Conservation (phyloP, 371 early-diverging fungal genomes). For the Mucor velutinosus region DNA sequence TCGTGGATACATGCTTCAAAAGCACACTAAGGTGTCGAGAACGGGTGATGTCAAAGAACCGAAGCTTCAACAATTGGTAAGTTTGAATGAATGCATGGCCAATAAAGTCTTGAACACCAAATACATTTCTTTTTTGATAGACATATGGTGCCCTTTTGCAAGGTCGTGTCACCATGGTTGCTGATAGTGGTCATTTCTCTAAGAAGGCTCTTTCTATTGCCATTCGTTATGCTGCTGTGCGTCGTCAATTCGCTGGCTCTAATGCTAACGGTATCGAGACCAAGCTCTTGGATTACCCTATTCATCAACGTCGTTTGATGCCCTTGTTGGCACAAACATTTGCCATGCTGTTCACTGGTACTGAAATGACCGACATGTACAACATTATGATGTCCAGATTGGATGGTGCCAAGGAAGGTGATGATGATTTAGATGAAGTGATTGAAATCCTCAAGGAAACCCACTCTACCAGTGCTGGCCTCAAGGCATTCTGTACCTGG, state of each 20-base stretch:
- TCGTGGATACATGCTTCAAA: conserved; percentile 85
- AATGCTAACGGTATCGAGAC: conserved; percentile 62
- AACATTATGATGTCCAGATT: conserved; percentile 75
- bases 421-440: conserved; percentile 66
- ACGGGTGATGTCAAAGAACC: conserved; percentile 74
- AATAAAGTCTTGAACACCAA: background rate
- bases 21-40: conserved; percentile 90
- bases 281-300: conserved; percentile 89
- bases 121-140: background rate
- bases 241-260: conserved; percentile 79
- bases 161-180: conserved; percentile 91
- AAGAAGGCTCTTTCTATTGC: conserved; percentile 93
- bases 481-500: conserved; percentile 97
- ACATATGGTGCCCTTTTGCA: conserved; percentile 85
- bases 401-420: conserved; percentile 67
- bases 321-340: conserved; percentile 89
- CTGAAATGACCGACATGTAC: conserved; percentile 81
- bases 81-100: background rate
- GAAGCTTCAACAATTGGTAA: conserved; percentile 50
- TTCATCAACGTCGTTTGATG: conserved; percentile 91
- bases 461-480: conserved; percentile 89
- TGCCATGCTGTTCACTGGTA: conserved; percentile 90
- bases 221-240: conserved; percentile 88
- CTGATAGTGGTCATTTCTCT: conserved; percentile 84
- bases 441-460: conserved; percentile 86